Evolutionary conservation across 495 filamentous ascomycete species (phyloP), one percentile per base, ranked within the genome.

Genomic region (Penicillium longicatenatum): DNA sequence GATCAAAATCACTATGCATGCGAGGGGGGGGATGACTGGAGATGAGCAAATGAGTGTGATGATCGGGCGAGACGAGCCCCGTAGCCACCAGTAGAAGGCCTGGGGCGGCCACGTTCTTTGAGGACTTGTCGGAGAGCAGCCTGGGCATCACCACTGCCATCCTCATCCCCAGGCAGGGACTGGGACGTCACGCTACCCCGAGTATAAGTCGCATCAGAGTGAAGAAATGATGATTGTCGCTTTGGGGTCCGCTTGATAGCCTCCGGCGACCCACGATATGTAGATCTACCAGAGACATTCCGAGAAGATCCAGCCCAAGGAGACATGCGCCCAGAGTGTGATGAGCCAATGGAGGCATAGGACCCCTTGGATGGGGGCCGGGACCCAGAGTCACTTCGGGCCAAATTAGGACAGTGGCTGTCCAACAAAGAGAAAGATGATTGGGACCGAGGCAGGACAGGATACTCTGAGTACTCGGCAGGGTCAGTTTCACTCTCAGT

Each of bases 111-210:
- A 21, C 88, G 81, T 41, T 78, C 83, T 66, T 89, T 85, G 17
- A 89, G 75, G 17, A 95, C 80, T 70, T 89, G 90, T 29, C 86
- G 86, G 30, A 95, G 73, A 54, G 90, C 90, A 64, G 82, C 69
- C 66, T 84, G 68, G 57, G 82, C 75, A 70, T 80, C 80, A 60
- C 84, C 79, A 61, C 75, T 73, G 55, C 79, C 71, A 54, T 85
- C 72, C 6, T 80, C 76, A 21, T 70, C 66, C 21, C 77, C 77
- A 37, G 83, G 72, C 10, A 86, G 71, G 21, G 83, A 85, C 59
- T 84, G 83, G 3, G 80, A 80, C 30, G 87, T 83, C 6, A 69
- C 61, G 31, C 74, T 72, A 19, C 69, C 65, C 26, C 72, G 68
- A 12, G 68, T 67, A 49, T 70, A 72, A 7, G 69, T 69, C 6